Evolutionary conservation across 257 asterid genomes (phyloP), one percentile per base, ranked within the genome.

Genomic region (Apocynum venetum): DNA sequence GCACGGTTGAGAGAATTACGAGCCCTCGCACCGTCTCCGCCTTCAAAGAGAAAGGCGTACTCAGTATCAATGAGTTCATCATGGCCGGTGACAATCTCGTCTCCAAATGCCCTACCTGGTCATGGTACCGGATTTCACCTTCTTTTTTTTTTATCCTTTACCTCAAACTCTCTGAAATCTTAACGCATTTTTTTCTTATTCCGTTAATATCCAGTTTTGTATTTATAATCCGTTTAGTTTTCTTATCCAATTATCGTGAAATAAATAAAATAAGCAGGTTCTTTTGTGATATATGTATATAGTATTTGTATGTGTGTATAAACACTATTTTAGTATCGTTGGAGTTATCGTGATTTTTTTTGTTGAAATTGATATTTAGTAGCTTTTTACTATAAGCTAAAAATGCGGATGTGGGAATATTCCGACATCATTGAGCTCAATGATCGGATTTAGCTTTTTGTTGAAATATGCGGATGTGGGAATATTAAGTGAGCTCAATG

Each of bases 91-190:
- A 96, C 75, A 96, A 96, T 79, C 99, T 93, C 71, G 99, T 96
- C 83, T 88, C 98, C 71, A 96, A 96, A 83, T 96, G 98, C 85
- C 98, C 99, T 25, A 96, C 99, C 43, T 96, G 99, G 99, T 90
- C 99, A 12, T 93, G 99, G 99, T 96, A 89, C 46, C 11, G 19
- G 9, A 17, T 38, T 55, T 51, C 7, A 31, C 46, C 1, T 17
- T n/a, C n/a, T n/a, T n/a, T 17, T 72, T 46, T 2, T 11, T 10
- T 43, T 19, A 25, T 25, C 38, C n/a, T 72, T 13, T 36, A 68
- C 7, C 73, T 20, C 73, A 43, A 55, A 8, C 13, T 8, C 51
- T 43, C 36, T 3, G 3, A 68, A 68, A 17, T 44, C 36, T 68
- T 19, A 0, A 43, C 10, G 19, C 3, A 40, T 43, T 41, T 9